Base-by-base conservation (phyloP, 768 basidiomycete species). In the Mycena olivaceomarginata region DNA sequence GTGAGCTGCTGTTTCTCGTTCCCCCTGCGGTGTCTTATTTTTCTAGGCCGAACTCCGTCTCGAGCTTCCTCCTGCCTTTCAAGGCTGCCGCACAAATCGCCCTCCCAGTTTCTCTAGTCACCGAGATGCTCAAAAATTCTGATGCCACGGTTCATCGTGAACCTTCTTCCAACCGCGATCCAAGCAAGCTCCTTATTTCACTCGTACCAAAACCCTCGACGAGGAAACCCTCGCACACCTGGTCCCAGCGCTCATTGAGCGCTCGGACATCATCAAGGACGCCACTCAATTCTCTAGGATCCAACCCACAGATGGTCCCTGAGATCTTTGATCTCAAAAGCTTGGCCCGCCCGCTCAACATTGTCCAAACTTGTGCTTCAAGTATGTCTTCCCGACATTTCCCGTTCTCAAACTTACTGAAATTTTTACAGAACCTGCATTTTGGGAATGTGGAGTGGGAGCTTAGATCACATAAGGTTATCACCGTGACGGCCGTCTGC, bases 1-100 rank as follows among this genome's bases (percentile, higher is more conserved):
- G 95, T 96, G 79, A 65, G 48, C 40, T 41, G 57, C 59, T 4
- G 65, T n/a, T 11, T 53, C 39, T 16, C 71, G 16, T 3, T 9
- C 4, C 8, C 45, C 15, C 15, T 39, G 18, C 12, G 41, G 51
- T 65, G 75, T 62, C 80, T 77, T 51, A 77, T 46, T 13, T 40
- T 43, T 39, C 0, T 69, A 96, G 95, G 78, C 88, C 90, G 25
- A 90, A 91, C 70, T 91, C 94, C 0, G 81, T 86, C 0, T 95
- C 94, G 90, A 87, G 89, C 22, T 95, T 96, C 81, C 89, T 98
- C 40, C 84, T 92, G 4, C 90, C 95, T 0, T 95, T 93, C 86
- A 95, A 97, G 84, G 91, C 94, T 31, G 93, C 96, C 12, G 91
- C 94, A 40, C 94, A 94, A 81, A 90, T 92, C 37, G 83, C 98